phyloP scores from a whole-genome alignment of 2,329 filamentous ascomycete species.

The Sordariomycetes sp. region DNA sequence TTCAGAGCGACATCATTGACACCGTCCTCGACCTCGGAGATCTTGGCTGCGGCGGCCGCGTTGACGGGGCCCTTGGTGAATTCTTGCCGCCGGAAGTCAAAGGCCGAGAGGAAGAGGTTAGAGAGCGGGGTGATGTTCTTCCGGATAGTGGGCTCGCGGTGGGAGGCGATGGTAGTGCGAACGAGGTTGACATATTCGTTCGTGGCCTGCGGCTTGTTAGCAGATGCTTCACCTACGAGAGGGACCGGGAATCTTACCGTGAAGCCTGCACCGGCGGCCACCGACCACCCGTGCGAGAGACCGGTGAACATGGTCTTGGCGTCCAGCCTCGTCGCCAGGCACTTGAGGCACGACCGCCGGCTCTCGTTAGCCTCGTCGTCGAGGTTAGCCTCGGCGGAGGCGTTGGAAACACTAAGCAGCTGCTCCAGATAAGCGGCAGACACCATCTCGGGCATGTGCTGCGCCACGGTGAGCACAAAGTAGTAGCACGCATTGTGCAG shows the following conservation, averaged over 20 bases:
- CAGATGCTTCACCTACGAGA: background rate
- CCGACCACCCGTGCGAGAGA: slow-evolving; percentile 61
- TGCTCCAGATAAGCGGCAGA: slow-evolving; percentile 63
- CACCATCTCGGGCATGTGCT: slow-evolving; percentile 84
- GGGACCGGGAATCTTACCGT: slow-evolving; percentile 34
- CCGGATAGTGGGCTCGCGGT: slow-evolving; percentile 67
- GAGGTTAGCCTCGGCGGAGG: slow-evolving; percentile 50
- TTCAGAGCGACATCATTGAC: slow-evolving; percentile 66
- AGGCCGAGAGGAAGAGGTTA: slow-evolving; percentile 44
- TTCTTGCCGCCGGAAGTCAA: slow-evolving; percentile 56
- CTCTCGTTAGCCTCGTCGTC: slow-evolving; percentile 52
- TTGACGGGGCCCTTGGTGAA: slow-evolving; percentile 32
- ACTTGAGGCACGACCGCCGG: slow-evolving; percentile 57
- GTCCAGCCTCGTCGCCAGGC: slow-evolving; percentile 69
- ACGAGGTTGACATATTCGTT: slow-evolving; percentile 61
- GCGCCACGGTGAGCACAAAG: slow-evolving; percentile 67
- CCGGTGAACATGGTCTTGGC: slow-evolving; percentile 66
- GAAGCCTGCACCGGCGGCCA: slow-evolving; percentile 51
- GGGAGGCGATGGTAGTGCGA: slow-evolving; percentile 60
- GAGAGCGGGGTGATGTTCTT: slow-evolving; percentile 66
- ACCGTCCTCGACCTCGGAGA: slow-evolving; percentile 51
- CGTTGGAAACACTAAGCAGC: slow-evolving; percentile 61
- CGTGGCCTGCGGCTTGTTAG: slow-evolving; percentile 41
- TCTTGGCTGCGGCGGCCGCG: slow-evolving; percentile 30
- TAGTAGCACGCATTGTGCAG: slow-evolving; percentile 77